A percentile compares a stretch with the other conserved stretches of the same genome.
These are phyloP conservation scores for Plasmopara muralis DNA, from an alignment of 352 stramenopile genomes.

Conservation along the genomic window DNA sequence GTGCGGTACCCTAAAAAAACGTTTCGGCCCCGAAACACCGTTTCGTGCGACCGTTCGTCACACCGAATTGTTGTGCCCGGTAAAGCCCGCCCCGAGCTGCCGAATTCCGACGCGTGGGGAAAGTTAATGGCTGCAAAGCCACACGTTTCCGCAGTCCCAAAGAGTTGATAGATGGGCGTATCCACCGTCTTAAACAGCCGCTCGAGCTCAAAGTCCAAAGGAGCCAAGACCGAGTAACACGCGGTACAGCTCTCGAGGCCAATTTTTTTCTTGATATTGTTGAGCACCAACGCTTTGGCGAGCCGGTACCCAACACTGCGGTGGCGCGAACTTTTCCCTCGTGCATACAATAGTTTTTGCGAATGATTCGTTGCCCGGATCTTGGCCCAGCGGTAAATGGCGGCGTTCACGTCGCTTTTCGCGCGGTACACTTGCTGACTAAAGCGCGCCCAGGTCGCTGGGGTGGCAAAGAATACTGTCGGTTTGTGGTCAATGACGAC, in stretches of 20 bases:
- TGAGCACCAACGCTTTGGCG: conserved; percentile 70
- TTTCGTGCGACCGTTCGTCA: conserved; percentile 56
- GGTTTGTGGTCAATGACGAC: conserved; percentile 50
- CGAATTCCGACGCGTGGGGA: conserved; percentile 67
- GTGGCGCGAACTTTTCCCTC: conserved; percentile 28
- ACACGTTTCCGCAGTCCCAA: conserved; percentile 54
- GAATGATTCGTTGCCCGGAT: conserved; percentile 70
- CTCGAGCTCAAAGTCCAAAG: conserved; percentile 74
- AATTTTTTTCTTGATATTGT: conserved; percentile 74
- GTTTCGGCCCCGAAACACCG: conserved; percentile 58
- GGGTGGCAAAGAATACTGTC: conserved; percentile 74
- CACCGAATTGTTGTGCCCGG: conserved; percentile 50
- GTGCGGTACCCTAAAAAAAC: conserved; percentile 65
- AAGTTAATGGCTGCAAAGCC: conserved; percentile 72
- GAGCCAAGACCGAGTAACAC: conserved; percentile 72
- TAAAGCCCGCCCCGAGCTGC: conserved; percentile 54
- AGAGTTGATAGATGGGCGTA: conserved; percentile 75
- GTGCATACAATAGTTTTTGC: conserved; percentile 60
- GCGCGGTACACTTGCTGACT: conserved; percentile 60
- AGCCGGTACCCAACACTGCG: conserved; percentile 72
- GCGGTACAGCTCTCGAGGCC: conserved; percentile 63
- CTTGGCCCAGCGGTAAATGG: conserved; percentile 75
- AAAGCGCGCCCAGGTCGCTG: conserved; percentile 63
- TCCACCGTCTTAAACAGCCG: conserved; percentile 80
- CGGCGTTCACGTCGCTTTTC: conserved; percentile 67